Conservation (phyloP, 495 filamentous ascomycete genomes). For the Tuber microsphaerosporum region DNA sequence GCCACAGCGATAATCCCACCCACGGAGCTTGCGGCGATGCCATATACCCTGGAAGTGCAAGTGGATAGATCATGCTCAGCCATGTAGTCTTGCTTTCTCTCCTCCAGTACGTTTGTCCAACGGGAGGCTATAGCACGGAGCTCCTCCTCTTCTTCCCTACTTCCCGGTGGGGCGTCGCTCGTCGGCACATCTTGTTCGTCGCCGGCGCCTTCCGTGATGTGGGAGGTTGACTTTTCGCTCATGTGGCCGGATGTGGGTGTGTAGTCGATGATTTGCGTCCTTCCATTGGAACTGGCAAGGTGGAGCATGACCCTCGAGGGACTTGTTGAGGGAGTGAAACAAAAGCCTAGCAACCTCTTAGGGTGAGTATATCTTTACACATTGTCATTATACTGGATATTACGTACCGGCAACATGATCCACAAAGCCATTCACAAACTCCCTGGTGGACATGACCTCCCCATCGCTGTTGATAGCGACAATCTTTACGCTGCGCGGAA, state of each 20-base stretch:
- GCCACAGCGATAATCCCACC: constrained; percentile 40
- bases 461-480: constrained; percentile 37
- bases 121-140: constrained; percentile 32
- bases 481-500: constrained; percentile 35
- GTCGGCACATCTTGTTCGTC: constrained; percentile 25
- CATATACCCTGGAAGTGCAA: constrained; percentile 37
- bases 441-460: constrained; percentile 30
- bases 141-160: constrained; percentile 33
- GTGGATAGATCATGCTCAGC: constrained; percentile 38
- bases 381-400: constrained; percentile 16
- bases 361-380: constrained; percentile 2
- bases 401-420: constrained; percentile 40
- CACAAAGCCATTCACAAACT: constrained; percentile 40
- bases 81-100: constrained; percentile 41
- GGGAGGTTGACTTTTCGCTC: constrained; percentile 26
- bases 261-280: constrained; percentile 37
- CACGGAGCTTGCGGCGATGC: constrained; percentile 37
- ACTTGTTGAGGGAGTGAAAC: constrained; percentile 36
- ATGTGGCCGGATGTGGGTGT: constrained; percentile 29
- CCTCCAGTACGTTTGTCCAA: constrained; percentile 34
- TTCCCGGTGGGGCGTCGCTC: constrained; percentile 20
- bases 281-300: constrained; percentile 36
- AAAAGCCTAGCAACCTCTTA: constrained; percentile 27
- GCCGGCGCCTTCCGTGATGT: constrained; percentile 32
- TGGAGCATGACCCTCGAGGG: constrained; percentile 27